Conservation (phyloP, 2,329 filamentous ascomycete genomes). For the Sporothrix phasma region DNA sequence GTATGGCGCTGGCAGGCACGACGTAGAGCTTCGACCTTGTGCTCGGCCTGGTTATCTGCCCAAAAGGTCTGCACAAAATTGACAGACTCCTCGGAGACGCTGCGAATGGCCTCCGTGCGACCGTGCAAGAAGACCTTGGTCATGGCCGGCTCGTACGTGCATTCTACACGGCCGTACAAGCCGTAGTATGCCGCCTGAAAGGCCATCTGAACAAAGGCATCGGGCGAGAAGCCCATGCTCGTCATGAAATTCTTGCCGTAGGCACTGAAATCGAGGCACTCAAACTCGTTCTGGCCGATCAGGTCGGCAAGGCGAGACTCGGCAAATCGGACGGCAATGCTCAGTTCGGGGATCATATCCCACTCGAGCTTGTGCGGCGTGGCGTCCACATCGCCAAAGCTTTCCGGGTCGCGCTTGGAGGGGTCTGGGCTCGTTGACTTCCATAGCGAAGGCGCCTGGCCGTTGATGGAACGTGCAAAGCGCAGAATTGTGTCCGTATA, state of each 20-base stretch:
- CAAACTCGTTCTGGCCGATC: slow-evolving; percentile 93
- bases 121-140: slow-evolving; percentile 91
- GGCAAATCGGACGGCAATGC: slow-evolving; percentile 84
- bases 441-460: slow-evolving; percentile 85
- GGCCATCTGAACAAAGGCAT: slow-evolving; percentile 97
- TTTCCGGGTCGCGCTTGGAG: slow-evolving; percentile 79
- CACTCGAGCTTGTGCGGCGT: slow-evolving; percentile 94
- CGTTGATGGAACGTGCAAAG: slow-evolving; percentile 92
- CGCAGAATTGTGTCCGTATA: slow-evolving; percentile 97
- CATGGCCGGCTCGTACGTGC: slow-evolving; percentile 97
- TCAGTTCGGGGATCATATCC: slow-evolving; percentile 90
- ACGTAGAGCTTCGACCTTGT: slow-evolving; percentile 77
- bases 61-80: slow-evolving; percentile 90
- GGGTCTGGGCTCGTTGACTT: slow-evolving; percentile 84
- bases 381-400: slow-evolving; percentile 86
- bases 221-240: slow-evolving; percentile 90
- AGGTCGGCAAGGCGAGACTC: slow-evolving; percentile 90
- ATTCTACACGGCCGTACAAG: slow-evolving; percentile 85
- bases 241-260: slow-evolving; percentile 99
- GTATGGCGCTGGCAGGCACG: slow-evolving; percentile 79
- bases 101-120: slow-evolving; percentile 84
- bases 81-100: slow-evolving; percentile 73
- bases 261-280: slow-evolving; percentile 75
- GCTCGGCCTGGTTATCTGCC: slow-evolving; percentile 72
- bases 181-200: slow-evolving; percentile 98